Base-by-base conservation (phyloP, 768 basidiomycete species). In the Boletus rufocinnamomeus region DNA sequence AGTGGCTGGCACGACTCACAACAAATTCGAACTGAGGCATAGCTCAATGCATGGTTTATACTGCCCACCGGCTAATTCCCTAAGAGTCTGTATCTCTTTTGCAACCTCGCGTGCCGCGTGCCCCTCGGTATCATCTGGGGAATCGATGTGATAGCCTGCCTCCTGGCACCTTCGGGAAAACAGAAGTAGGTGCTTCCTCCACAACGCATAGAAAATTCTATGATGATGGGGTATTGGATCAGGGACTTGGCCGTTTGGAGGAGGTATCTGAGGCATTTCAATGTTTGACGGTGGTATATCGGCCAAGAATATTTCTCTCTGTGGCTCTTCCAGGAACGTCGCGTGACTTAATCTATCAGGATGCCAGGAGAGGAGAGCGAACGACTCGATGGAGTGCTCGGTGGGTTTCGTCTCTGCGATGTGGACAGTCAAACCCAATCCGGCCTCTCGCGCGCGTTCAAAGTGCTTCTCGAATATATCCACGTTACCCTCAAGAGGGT, bases 331-430 rank as follows among this genome's bases (percentile, higher is more conserved):
- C 57, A 95, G 79, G 72, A 89, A 93, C 0, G 92, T 93, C 3
- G 89, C 92, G 59, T 94, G 92, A 0, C 92, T 89, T 0, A 94
- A 75, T 44, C 92, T 77, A 52, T 86, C 78, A 0, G 91, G 91
- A 23, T 73, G 70, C 70, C 80, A 86, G 2, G 82, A 82, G 0
- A 93, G 79, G 14, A 93, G 74, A 38, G 74, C 68, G 10, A 81
- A 71, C 1, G 87, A 87, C 59, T 94, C 92, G 51, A 77, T 74
- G 4, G 77, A 8, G 84, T 72, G 66, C 83, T 84, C 28, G 72
- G 65, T 9, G 57, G 55, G 0, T 81, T 84, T 86, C 85, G 88
- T 89, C 80, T 95, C 92, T 2, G 92, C 90, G 52, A 93, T 86
- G 70, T 94, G 92, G 38, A 93, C 69, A 0, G 92, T 94, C n/a